Evolutionary conservation across 1,139 yeast species (phyloP).

Genomic region (Yamadazyma blattariae): DNA sequence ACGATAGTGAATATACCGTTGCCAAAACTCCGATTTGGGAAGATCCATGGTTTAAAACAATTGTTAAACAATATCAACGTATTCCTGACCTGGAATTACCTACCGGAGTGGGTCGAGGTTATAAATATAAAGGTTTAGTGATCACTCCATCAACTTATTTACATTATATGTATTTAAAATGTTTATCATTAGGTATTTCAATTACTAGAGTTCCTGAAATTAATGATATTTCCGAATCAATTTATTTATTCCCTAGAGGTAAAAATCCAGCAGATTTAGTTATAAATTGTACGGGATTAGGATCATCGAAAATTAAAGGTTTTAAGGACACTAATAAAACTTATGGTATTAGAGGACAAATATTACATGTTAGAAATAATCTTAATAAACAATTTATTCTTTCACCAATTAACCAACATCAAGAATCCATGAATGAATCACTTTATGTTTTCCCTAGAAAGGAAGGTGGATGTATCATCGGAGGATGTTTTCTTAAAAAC

Average conservation of each 20-base stretch:
- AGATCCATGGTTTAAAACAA: conserved; percentile 45
- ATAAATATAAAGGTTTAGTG: conserved; percentile 44
- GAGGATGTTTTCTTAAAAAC: conserved; percentile 41
- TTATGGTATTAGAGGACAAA: conserved; percentile 39
- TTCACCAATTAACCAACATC: conserved; percentile 22
- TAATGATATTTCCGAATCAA: conserved; percentile 25
- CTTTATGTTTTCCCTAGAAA: conserved; percentile 51
- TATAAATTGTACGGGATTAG: conserved; percentile 45
- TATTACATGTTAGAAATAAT: conserved; percentile 36
- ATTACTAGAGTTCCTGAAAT: conserved; percentile 28
- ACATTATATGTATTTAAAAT: conserved; percentile 39
- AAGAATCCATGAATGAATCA: conserved; percentile 26
- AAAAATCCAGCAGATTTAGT: conserved; percentile 35
- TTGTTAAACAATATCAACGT: conserved; percentile 32
- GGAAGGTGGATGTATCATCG: conserved; percentile 54
- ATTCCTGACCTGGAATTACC: conserved; percentile 28
- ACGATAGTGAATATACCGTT: conserved; percentile 25
- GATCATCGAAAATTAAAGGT: conserved; percentile 31
- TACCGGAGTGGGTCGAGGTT: conserved; percentile 34
- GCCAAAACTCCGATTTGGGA: conserved; percentile 4
- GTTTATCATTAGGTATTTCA: conserved; percentile 34
- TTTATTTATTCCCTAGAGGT: conserved; percentile 19
- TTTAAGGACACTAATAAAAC: conserved; percentile 25
- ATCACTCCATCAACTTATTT: conserved; percentile 50
- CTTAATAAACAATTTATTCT: conserved; percentile 26